Base-by-base conservation (phyloP, 169 alveolate species). In the Cyclospora cayetanensis region DNA sequence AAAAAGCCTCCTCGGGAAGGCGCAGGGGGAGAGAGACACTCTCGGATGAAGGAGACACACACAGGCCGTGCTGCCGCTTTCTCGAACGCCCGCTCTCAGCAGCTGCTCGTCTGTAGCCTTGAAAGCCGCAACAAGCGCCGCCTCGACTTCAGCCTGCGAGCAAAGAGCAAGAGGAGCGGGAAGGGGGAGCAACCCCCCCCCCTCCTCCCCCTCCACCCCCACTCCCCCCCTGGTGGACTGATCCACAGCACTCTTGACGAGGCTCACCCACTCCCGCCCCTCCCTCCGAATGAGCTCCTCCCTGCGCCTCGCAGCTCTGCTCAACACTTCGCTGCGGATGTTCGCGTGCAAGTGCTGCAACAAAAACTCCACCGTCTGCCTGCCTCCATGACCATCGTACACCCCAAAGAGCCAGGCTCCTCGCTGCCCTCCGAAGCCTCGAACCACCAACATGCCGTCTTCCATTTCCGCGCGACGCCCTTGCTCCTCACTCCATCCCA, bases 401-500 rank as follows among this genome's bases (percentile, higher is more conserved):
- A 89, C 39, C 1, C 74, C 88, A 0, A 65, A 42, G 7, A 89
- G 46, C 82, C 93, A 89, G 52, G 70, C 68, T 15, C 63, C 79
- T 42, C 34, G 25, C 66, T 65, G 34, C 0, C 82, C 83, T 9
- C 82, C 89, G 25, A 72, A 46, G 63, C 52, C 53, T 15, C 31
- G 18, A 9, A 89, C 34, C 7, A 72, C 77, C 0, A 89, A 39
- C 68, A 46, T 39, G 25, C 84, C 88, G 43, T 89, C 93, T 34
- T 89, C 93, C 93, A 89, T 89, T 42, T 89, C 89, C n/a, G 80
- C 27, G 25, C 93, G 46, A 9, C 37, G 25, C 50, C 93, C 93
- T 29, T 79, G 93, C 41, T 89, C 93, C 22, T 89, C 93, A n/a
- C 79, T 22, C 93, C 93, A 89, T 42, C 93, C 93, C 43, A 89